Evolutionary conservation across 202 grass and related monocot genomes (phyloP).

Genomic region (Setaria viridis): DNA sequence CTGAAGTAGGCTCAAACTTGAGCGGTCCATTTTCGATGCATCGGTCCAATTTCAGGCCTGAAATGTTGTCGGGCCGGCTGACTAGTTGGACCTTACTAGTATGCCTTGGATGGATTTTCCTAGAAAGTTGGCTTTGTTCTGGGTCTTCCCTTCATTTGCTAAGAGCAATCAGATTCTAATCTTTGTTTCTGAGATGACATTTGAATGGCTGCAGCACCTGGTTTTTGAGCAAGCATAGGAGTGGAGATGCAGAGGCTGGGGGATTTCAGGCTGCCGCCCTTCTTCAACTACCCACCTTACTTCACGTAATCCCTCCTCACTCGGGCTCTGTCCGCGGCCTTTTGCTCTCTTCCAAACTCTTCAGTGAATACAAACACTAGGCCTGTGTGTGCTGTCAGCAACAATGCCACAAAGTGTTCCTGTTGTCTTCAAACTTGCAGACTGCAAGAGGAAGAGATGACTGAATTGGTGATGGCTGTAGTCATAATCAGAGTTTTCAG

Average conservation of each 20-base stretch:
- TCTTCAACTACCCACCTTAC: conserved; percentile 94
- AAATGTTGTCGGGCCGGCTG: no score
- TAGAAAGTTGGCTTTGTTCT: no score
- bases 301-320: conserved; percentile 74
- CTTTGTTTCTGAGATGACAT: neutral
- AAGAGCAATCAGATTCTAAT: neutral
- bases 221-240: neutral
- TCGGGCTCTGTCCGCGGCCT: neutral
- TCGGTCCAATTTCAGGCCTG: no score
- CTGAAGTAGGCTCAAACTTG: no score
- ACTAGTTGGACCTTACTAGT: no score
- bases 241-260: conserved; percentile 69
- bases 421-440: conserved; percentile 10
- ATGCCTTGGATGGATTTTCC: no score
- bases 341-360: neutral
- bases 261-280: conserved; percentile 76
- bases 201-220: neutral
- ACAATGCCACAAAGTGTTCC: neutral
- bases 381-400: neutral
- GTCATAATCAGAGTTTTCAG: neutral
- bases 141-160: no score
- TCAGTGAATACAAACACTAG: neutral
- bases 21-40: no score
- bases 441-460: neutral
- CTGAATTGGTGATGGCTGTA: neutral